Conservation (phyloP, 257 asterid genomes). For the Solanum habrochaites region DNA sequence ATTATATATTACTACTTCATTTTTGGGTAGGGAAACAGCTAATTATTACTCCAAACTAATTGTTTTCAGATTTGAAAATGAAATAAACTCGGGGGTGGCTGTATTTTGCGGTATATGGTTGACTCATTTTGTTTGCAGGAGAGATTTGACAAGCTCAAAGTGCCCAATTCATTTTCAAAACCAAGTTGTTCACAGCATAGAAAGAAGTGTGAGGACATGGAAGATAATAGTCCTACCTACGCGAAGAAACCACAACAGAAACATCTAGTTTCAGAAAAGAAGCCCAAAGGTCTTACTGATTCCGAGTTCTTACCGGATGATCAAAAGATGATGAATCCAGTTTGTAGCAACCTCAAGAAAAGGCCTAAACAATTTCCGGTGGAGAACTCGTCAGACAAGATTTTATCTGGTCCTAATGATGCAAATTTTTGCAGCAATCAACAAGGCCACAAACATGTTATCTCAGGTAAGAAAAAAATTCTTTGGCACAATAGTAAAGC, state of each 20-base stretch:
- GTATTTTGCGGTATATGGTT: background rate
- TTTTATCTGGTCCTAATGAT: slow-evolving; percentile 10
- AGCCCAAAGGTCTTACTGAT: slow-evolving; percentile 2
- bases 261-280: slow-evolving; percentile 13
- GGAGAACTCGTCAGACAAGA: slow-evolving; percentile 8
- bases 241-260: slow-evolving; percentile 16
- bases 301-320: slow-evolving; percentile 16
- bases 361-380: background rate
- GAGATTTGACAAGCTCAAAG: slow-evolving; percentile 17
- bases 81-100: background rate
- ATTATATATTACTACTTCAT: background rate
- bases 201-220: slow-evolving; percentile 8
- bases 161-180: slow-evolving; percentile 8
- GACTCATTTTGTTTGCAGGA: slow-evolving; percentile 28
- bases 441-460: slow-evolving; percentile 23
- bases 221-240: slow-evolving; percentile 5
- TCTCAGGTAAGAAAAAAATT: slow-evolving; percentile 23
- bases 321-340: slow-evolving; percentile 11
- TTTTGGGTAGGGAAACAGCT: background rate
- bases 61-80: background rate
- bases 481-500: slow-evolving; percentile 5
- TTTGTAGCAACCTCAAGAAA: slow-evolving; percentile 24
- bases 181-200: slow-evolving; percentile 10
- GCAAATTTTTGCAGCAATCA: slow-evolving; percentile 5
- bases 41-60: background rate